These are phyloP conservation scores for Mycothermus thermophilus DNA, from an alignment of 495 filamentous ascomycete genomes.

Conservation along the genomic window DNA sequence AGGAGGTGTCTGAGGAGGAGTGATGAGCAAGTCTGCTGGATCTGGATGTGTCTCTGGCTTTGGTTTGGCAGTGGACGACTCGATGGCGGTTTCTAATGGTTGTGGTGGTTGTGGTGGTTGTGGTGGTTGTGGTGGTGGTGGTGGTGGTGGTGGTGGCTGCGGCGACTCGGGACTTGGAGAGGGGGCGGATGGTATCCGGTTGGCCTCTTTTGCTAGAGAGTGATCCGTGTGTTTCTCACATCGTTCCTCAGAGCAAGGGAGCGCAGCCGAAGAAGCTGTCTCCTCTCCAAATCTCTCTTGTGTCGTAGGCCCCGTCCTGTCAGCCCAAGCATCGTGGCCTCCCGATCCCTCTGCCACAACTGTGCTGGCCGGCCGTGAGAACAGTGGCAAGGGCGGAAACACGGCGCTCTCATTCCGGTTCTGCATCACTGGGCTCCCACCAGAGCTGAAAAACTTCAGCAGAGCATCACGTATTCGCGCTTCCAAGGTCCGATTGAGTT, in stretches of 20 bases:
- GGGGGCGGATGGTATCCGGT: no score
- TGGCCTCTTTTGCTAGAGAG: no score
- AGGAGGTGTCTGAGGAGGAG: neutral
- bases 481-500: slow-evolving; percentile 7
- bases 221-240: no score
- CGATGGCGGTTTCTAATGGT: neutral
- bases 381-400: neutral
- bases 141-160: no score
- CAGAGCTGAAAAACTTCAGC: neutral
- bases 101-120: neutral
- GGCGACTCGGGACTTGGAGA: no score
- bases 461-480: neutral
- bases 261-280: no score
- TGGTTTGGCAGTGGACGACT: neutral
- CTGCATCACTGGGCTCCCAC: neutral
- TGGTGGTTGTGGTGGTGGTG: neutral
- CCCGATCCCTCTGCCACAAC: neutral
- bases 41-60: neutral
- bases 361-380: slow-evolving; percentile 3
- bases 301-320: no score
- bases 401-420: slow-evolving; percentile 12
- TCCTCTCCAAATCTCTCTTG: no score
- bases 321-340: no score
- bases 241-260: no score
- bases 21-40: neutral